Conservation (phyloP, 768 basidiomycete genomes). For the Asterophora parasitica region DNA sequence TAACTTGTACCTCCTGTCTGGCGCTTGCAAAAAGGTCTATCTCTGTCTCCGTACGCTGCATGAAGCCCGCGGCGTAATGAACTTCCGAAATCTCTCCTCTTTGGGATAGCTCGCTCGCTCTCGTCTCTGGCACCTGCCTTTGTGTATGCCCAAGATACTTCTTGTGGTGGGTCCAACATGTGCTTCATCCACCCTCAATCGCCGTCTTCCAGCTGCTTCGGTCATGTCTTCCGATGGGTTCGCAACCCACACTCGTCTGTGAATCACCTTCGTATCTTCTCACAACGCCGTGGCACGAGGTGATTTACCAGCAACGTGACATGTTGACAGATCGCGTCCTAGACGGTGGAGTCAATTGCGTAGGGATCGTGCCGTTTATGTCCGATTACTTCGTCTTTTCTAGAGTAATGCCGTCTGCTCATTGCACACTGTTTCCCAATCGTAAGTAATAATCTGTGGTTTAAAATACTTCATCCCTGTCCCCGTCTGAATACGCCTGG, state of each 20-base stretch:
- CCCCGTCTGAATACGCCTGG: neutral
- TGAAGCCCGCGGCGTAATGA: conserved; percentile 1
- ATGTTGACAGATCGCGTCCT: too few relatives aligned
- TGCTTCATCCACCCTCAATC: neutral
- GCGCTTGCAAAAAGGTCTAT: too few relatives aligned
- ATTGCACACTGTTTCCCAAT: neutral
- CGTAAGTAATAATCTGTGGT: neutral
- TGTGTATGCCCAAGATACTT: too few relatives aligned
- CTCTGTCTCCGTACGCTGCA: too few relatives aligned
- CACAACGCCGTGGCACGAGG: conserved; percentile 9
- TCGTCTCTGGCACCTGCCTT: too few relatives aligned
- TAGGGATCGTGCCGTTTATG: too few relatives aligned
- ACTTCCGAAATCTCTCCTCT: neutral
- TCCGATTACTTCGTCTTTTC: too few relatives aligned
- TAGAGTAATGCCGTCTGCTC: too few relatives aligned
- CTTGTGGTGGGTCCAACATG: neutral
- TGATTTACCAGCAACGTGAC: neutral
- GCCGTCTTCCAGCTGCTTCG: neutral
- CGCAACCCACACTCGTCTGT: too few relatives aligned
- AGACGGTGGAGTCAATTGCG: too few relatives aligned
- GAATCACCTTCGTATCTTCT: neutral
- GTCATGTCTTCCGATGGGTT: neutral
- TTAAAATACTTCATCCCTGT: conserved; percentile 18
- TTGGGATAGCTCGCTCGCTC: too few relatives aligned
- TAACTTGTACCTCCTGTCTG: too few relatives aligned